phyloP scores from a whole-genome alignment of 2,329 filamentous ascomycete genomes.

The Ceratocystis ficicola region DNA sequence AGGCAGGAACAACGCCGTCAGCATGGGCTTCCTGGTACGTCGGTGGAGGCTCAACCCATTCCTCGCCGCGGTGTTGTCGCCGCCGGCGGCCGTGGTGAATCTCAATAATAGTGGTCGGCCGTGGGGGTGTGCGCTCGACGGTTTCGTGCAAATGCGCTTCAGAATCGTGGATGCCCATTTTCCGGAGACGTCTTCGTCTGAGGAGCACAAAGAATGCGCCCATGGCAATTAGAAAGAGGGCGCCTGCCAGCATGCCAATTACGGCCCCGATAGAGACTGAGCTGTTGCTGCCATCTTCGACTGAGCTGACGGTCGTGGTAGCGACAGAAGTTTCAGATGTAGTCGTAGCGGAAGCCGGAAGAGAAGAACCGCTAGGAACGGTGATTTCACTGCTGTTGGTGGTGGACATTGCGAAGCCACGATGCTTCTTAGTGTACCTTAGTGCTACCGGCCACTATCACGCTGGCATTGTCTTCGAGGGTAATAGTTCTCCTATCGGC shows the following conservation, averaged over 20 bases:
- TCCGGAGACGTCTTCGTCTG: conserved; percentile 16
- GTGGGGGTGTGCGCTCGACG: conserved; percentile 4
- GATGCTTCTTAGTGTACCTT: neutral
- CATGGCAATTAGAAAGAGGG: conserved; percentile 16
- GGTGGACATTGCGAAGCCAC: conserved; percentile 9
- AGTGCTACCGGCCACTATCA: neutral
- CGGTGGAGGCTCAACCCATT: conserved; percentile 21
- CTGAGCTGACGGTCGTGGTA: neutral
- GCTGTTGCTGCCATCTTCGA: neutral
- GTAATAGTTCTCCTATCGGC: neutral
- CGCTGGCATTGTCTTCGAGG: neutral
- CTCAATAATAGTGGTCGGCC: conserved; percentile 19
- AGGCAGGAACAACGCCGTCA: conserved; percentile 19
- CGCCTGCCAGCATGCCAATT: conserved; percentile 12
- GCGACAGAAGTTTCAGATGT: neutral
- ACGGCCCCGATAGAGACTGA: conserved; percentile 15
- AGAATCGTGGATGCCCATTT: conserved; percentile 19
- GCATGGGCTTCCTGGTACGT: conserved; percentile 22
- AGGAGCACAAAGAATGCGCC: conserved; percentile 19
- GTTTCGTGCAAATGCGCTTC: conserved; percentile 20
- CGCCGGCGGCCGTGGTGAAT: conserved; percentile 16
- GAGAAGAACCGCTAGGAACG: neutral
- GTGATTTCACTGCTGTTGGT: neutral
- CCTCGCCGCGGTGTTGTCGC: conserved; percentile 14
- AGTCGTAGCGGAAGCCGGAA: neutral